Percentiles rank a stretch among this genome's conserved stretches.
These are phyloP conservation scores for Fusarium sp. DNA, from an alignment of 2,329 filamentous ascomycete genomes.

Conservation along the genomic window DNA sequence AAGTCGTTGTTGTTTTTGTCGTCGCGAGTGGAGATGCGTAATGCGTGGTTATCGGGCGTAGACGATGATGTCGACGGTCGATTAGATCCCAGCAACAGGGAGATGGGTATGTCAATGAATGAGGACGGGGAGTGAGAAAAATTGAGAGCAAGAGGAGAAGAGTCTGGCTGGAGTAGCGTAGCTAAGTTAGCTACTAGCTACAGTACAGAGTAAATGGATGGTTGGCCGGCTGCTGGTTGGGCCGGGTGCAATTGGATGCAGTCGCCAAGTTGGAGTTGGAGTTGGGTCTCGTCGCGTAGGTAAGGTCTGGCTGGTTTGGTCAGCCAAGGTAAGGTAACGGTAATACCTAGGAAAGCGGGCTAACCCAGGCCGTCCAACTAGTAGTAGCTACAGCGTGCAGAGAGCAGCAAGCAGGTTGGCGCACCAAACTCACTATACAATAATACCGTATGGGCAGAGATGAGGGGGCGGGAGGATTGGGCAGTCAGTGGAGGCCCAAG, in stretches of 20 bases:
- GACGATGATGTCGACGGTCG: constrained; percentile 43
- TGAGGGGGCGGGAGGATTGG: constrained; percentile 47
- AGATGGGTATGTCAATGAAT: constrained; percentile 11
- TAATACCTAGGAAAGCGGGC: constrained; percentile 10
- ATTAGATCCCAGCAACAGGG: constrained; percentile 34
- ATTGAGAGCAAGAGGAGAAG: constrained; percentile 41
- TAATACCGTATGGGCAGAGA: constrained; percentile 21
- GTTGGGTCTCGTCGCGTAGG: constrained; percentile 38
- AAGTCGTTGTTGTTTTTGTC: constrained; percentile 36
- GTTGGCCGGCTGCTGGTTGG: constrained; percentile 42
- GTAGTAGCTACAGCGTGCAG: constrained; percentile 10
- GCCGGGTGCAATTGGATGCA: constrained; percentile 40
- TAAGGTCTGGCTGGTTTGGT: constrained; percentile 3
- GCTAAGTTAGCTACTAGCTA: constrained; percentile 34
- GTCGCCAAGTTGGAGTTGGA: constrained; percentile 48
- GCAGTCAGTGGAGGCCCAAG: constrained; percentile 50
- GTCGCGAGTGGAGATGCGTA: constrained; percentile 34
- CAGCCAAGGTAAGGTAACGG: constrained; percentile 5
- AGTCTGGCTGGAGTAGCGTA: constrained; percentile 26
- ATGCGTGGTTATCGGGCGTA: constrained; percentile 43
- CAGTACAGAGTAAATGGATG: constrained; percentile 28
- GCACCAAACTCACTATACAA: constrained; percentile 13
- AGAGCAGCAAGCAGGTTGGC: constrained; percentile 20
- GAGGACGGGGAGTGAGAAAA: constrained; percentile 35
- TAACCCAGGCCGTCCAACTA: constrained; percentile 29